Base-by-base conservation (phyloP, 2,329 filamentous ascomycete genomes). In the Colletotrichum kahawae region DNA sequence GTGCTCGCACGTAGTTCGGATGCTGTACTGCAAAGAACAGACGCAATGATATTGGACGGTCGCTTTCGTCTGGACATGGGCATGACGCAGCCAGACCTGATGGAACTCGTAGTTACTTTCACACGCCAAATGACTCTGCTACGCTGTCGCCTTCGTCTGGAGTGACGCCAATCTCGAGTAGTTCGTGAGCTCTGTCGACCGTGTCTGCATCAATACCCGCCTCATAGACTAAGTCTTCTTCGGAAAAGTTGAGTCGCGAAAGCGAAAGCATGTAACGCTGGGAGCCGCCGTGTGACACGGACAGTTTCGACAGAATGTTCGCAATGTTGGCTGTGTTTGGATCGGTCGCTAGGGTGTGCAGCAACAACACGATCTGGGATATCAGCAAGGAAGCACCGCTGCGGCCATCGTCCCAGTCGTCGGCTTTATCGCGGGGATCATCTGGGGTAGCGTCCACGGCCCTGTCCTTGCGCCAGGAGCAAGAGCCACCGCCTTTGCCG, bases 201-300 rank as follows among this genome's bases (percentile, higher is more conserved):
- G 95, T 95, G 77, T 95, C 94, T 33, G 93, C 91, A 43, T 94
- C 93, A 68, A 98, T 93, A 0, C 93, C 93, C 2, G 88, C 87
- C 83, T 98, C 95, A 33, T 97, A 88, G 13, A 97, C 90, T 10
- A 94, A 83, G 34, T 95, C 93, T 76, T 98, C 95, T 65, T 92
- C 91, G 7, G 92, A 93, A 82, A 98, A 98, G 0, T 95, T 95
- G n/a, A 98, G 85, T 56, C 96, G 87, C 0, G 95, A 95, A 59
- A 99, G 86, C 3, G 92, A 92, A 12, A 98, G 90, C 1, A 97
- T 87, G 80, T 97, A 96, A 67, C 95, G 95, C 80, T 98, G 95
- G 67, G 92, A 91, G 1, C 93, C 94, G 4, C 95, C 95, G 7
- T 91, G 89, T 0, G 94, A 90, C 10, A 90, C 90, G 0, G 90